Base-by-base conservation (phyloP, 306 rosid genomes). In the Purshia tridentata region DNA sequence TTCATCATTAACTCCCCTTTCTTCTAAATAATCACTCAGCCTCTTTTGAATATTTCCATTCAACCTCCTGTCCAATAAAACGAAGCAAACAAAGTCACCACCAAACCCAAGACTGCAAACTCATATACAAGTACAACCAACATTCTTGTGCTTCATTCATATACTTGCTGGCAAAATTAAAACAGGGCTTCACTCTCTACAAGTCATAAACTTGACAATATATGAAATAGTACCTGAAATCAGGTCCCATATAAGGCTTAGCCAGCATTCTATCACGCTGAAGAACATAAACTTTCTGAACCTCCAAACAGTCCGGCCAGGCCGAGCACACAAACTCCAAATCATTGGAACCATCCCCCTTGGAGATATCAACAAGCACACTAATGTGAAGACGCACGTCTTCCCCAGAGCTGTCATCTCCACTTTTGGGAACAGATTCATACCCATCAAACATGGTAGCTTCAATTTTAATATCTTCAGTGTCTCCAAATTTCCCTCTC, bases 401-500 rank as follows among this genome's bases (percentile, higher is more conserved):
- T 54, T 66, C 85, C 16, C 80, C 92, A 44, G 85, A 78, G 64
- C 71, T 72, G 49, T 91, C 89, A 67, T 88, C 93, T 69, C 83
- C 89, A 48, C 29, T 56, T 46, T 55, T 88, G 10, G 91, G 91
- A 76, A 83, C 84, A 7, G 65, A 72, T 50, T 79, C 80, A 66
- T 12, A 86, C 40, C 96, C 90, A 80, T 94, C 96, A 76, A 89
- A 94, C 95, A 91, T 88, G 12, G 97, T 89, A 49, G 87, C 96
- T 61, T 89, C 90, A 58, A 94, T 84, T 75, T 78, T 89, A 50
- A 94, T 71, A 48, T 85, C 87, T 77, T 93, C 98, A 55, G 15
- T 46, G 20, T 84, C 90, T 60, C 85, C 88, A 67, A 79, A 89
- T 61, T 41, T 89, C 13, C 97, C 74, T 65, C 61, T 88, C 79